Percentiles rank a stretch among this genome's conserved stretches.
Conservation (phyloP, 129 eudicot species). For the Pseudognaphalium luteoalbum region DNA sequence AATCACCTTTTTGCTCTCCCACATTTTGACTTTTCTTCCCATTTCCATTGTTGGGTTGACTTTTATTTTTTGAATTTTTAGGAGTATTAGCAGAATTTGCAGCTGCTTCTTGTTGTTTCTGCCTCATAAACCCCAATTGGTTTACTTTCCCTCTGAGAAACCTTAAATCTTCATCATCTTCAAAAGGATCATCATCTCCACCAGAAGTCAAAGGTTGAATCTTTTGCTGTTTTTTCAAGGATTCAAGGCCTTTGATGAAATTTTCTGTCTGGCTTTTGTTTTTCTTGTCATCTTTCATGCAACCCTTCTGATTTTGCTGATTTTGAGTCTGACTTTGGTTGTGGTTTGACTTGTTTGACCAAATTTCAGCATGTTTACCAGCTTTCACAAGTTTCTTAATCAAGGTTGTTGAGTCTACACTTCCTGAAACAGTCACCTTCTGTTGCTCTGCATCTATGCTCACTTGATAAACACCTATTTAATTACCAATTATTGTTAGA, state of each 20-base stretch:
- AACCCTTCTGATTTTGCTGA: slow-evolving; percentile 50
- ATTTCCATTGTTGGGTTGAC: slow-evolving; percentile 46
- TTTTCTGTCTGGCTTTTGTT: slow-evolving; percentile 52
- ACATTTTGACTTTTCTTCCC: slow-evolving; percentile 44
- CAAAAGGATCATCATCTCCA: slow-evolving; percentile 40
- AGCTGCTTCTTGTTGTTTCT: slow-evolving; percentile 46
- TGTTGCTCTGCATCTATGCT: slow-evolving; percentile 73
- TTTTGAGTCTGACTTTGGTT: slow-evolving; percentile 48
- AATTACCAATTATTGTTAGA: slow-evolving; percentile 6
- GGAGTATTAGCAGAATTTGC: slow-evolving; percentile 12
- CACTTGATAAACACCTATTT: slow-evolving; percentile 72
- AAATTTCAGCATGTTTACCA: slow-evolving; percentile 77
- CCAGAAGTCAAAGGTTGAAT: slow-evolving; percentile 24
- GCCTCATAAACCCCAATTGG: slow-evolving; percentile 45
- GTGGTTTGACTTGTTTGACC: slow-evolving; percentile 61
- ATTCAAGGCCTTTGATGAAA: slow-evolving; percentile 44
- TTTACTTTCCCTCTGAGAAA: slow-evolving; percentile 42
- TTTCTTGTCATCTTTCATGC: slow-evolving; percentile 51
- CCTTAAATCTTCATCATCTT: slow-evolving; percentile 53
- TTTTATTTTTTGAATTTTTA: slow-evolving; percentile 22
- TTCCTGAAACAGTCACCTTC: slow-evolving; percentile 77
- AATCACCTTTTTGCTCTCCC: slow-evolving; percentile 37
- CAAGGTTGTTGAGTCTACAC: slow-evolving; percentile 56
- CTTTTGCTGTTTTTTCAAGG: slow-evolving; percentile 51
- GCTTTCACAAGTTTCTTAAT: slow-evolving; percentile 64